These are phyloP conservation scores for Firmiana major DNA, from an alignment of 345 rosid species.

Conservation along the genomic window DNA sequence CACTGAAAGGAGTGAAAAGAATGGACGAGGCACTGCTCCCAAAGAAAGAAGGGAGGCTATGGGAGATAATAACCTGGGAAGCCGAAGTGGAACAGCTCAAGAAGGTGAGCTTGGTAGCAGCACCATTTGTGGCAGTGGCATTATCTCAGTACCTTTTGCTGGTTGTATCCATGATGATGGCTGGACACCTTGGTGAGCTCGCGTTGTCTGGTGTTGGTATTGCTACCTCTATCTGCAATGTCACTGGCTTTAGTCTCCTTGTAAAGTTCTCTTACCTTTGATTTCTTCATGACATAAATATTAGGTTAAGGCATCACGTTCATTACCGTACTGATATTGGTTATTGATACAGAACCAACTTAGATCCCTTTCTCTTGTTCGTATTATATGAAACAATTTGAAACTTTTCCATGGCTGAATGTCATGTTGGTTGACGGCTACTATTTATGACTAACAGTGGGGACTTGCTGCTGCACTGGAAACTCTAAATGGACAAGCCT, in stretches of 20 bases:
- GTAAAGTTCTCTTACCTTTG: slow-evolving; percentile 4
- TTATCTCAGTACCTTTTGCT: slow-evolving; percentile 18
- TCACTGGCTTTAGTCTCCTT: slow-evolving; percentile 20
- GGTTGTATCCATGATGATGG: slow-evolving; percentile 22
- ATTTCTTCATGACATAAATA: not conserved
- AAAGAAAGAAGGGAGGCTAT: not conserved
- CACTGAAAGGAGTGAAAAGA: not conserved
- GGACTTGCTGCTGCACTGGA: slow-evolving; percentile 41
- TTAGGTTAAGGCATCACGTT: not conserved
- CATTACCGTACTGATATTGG: not conserved
- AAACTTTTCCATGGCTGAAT: not conserved
- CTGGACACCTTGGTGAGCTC: slow-evolving; percentile 22
- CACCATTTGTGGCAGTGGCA: slow-evolving; percentile 20
- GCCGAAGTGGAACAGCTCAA: slow-evolving; percentile 11
- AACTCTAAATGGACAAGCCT: slow-evolving; percentile 40
- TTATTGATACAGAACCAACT: not conserved
- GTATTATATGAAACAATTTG: not conserved
- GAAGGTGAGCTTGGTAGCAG: slow-evolving; percentile 18
- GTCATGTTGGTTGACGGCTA: not conserved
- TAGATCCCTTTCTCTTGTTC: not conserved
- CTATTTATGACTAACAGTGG: not conserved
- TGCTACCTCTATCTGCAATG: slow-evolving; percentile 22
- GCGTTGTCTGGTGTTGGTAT: slow-evolving; percentile 17
- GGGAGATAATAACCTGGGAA: not conserved
- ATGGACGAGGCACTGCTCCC: not conserved